Evolutionary conservation across 257 asterid genomes (phyloP).

Genomic region (Nicotiana attenuata): DNA sequence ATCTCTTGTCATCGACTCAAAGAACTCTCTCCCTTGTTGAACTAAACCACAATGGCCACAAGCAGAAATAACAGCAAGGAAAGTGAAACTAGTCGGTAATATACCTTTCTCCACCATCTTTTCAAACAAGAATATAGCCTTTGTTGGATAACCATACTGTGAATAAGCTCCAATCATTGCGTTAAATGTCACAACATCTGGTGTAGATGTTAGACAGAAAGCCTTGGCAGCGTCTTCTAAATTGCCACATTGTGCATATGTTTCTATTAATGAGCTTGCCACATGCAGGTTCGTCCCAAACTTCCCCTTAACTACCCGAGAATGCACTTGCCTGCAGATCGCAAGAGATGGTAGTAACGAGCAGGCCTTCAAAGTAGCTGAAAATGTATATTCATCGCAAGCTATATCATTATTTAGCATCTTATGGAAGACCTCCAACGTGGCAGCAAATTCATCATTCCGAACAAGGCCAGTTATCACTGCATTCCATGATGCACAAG

Average conservation of each 20-base stretch:
- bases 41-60: slow-evolving; percentile 26
- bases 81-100: slow-evolving; percentile 17
- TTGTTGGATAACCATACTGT: slow-evolving; percentile 12
- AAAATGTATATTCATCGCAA: slow-evolving; percentile 22
- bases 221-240: slow-evolving; percentile 19
- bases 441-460: slow-evolving; percentile 1
- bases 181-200: slow-evolving; percentile 11
- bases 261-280: slow-evolving; percentile 25
- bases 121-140: slow-evolving; percentile 11
- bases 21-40: slow-evolving; percentile 20
- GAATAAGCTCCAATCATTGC: slow-evolving; percentile 24
- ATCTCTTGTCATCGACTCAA: slow-evolving; percentile 15
- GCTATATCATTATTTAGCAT: slow-evolving; percentile 8
- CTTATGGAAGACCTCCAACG: slow-evolving; percentile 9
- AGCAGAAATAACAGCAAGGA: slow-evolving; percentile 19
- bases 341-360: slow-evolving; percentile 16
- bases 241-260: slow-evolving; percentile 20
- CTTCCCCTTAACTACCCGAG: slow-evolving; percentile 14
- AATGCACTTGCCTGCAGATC: slow-evolving; percentile 22
- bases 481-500: slow-evolving; percentile 24
- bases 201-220: not conserved
- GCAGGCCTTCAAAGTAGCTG: slow-evolving; percentile 11
- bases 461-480: slow-evolving; percentile 21
- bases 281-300: slow-evolving; percentile 14
- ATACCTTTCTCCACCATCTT: slow-evolving; percentile 12